Evolutionary conservation across 169 alveolate genomes (phyloP), one percentile per base, ranked within the genome.

Genomic region (Plasmodium reichenowi): DNA sequence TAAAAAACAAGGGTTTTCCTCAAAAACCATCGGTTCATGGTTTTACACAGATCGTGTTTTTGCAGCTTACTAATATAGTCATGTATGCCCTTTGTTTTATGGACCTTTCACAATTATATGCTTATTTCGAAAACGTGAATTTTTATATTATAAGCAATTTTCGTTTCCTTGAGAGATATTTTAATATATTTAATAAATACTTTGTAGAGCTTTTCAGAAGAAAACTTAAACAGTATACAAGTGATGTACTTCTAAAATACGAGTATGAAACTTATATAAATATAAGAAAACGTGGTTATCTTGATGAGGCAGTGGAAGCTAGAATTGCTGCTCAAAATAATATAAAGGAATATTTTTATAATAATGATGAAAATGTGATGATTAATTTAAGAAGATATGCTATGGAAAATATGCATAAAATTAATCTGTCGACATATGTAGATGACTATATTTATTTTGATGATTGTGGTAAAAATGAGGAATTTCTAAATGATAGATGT

Each of bases 131-230:
- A 24, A 72, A 7, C 3, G 6, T 45, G 9, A 26, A 17, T n/a
- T 72, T 48, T 59, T 7, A 22, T 50, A 50, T 50, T 72, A 67
- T 7, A 72, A 72, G 29, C 22, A 72, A 50, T 58, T 4, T 72
- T 10, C 67, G 85, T 29, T 66, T 72, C 4, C 47, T 72, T 7
- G 62, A 72, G 17, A 72, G 85, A 72, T 72, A 50, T 38, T 52
- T 15, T 22, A 0, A 26, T 2, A 26, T 50, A 52, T 12, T 72
- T 2, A 56, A 72, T 17, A 8, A 72, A 15, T 7, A 50, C 50
- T 32, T 72, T 17, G 2, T 12, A 12, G 50, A 72, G 0, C 13
- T 2, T 52, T 15, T 50, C 15, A 72, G 13, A 22, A 12, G 70
- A 4, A 7, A 52, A 17, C 56, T 72, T 72, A 72, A 54, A 52